phyloP scores from a whole-genome alignment of 2,329 filamentous ascomycete genomes.

The Triangularia verruculosa region DNA sequence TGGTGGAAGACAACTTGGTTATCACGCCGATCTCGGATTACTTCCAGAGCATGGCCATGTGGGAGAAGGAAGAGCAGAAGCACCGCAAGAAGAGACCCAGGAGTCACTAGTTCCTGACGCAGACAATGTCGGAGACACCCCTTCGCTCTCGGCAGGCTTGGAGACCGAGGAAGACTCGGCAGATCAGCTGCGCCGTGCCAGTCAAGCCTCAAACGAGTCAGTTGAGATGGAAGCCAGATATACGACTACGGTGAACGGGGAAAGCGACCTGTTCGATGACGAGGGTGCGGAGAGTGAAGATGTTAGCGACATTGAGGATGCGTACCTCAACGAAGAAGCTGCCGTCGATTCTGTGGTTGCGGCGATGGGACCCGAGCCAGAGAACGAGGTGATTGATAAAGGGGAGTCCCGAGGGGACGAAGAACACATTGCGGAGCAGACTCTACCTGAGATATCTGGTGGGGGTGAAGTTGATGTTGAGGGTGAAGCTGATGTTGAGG shows the following conservation, averaged over 20 bases:
- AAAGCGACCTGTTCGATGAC: constrained; percentile 35
- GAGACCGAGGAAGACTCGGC: neutral
- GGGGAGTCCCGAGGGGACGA: no score
- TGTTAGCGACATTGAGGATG: neutral
- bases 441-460: neutral
- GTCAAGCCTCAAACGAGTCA: constrained; percentile 11
- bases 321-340: neutral
- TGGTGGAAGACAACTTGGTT: constrained; percentile 8
- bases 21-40: neutral
- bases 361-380: neutral
- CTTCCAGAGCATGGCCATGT: neutral
- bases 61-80: neutral
- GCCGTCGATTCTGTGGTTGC: neutral
- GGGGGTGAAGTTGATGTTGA: neutral
- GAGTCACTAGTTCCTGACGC: neutral
- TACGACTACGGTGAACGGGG: constrained; percentile 35
- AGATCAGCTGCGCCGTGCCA: constrained; percentile 7
- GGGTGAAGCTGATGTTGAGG: neutral
- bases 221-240: constrained; percentile 28
- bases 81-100: neutral
- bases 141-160: neutral
- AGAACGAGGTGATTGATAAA: neutral
- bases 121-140: neutral
- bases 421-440: neutral
- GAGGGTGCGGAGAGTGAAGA: constrained; percentile 14